Percentiles rank a stretch among this genome's conserved stretches.
Evolutionary conservation across 192 early-diverging fungal genomes (phyloP).

Genomic region (Geranomyces variabilis): DNA sequence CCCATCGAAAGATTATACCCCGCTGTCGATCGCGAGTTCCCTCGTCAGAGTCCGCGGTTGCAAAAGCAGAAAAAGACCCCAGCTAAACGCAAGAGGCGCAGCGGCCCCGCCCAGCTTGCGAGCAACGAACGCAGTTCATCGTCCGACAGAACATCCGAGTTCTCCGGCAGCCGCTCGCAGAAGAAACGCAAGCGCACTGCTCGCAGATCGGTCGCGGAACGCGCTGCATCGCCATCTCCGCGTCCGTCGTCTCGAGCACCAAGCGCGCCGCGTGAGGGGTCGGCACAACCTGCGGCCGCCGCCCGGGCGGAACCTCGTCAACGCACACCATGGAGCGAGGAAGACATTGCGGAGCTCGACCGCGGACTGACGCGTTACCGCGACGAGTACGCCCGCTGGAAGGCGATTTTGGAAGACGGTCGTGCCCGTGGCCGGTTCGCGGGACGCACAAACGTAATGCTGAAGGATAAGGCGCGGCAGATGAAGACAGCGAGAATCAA

Average conservation of each 20-base stretch:
- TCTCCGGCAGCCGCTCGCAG: too few species aligned
- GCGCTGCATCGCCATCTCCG: too few species aligned
- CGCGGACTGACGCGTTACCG: constrained; percentile 19
- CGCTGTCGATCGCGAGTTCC: constrained; percentile 25
- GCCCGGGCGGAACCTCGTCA: constrained; percentile 5
- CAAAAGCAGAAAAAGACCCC: not conserved
- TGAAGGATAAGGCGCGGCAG: constrained; percentile 34
- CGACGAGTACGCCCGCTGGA: constrained; percentile 18
- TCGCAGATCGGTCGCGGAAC: too few species aligned
- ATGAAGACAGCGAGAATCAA: constrained; percentile 22
- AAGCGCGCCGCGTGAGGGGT: too few species aligned
- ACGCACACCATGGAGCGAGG: constrained; percentile 13
- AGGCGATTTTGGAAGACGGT: constrained; percentile 26
- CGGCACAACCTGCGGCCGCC: not conserved
- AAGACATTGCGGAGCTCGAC: constrained; percentile 26
- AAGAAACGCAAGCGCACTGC: not conserved
- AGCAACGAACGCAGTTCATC: not conserved
- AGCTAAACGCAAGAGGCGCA: not conserved
- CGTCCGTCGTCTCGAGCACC: too few species aligned
- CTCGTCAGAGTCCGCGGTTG: constrained; percentile 4
- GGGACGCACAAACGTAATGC: constrained; percentile 27
- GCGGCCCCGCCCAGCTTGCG: not conserved
- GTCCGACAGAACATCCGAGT: not conserved
- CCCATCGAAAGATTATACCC: constrained; percentile 21
- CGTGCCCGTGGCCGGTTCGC: constrained; percentile 12